Conservation (phyloP, 169 alveolate genomes). For the Theileria equi region DNA sequence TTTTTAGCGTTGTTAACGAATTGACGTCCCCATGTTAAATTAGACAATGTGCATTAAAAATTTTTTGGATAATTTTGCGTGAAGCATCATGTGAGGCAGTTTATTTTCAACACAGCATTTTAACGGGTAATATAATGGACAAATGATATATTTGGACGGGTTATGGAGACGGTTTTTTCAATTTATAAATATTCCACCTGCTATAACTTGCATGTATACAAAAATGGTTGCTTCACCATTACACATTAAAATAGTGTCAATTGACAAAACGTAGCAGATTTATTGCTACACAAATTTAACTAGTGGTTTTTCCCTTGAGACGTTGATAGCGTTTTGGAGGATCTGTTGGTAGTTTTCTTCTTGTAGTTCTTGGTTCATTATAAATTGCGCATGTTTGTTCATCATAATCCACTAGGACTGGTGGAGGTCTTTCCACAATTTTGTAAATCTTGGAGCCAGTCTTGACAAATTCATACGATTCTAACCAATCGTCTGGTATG, state of each 20-base stretch:
- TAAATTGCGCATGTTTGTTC: conserved; percentile 57
- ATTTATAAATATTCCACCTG: no score
- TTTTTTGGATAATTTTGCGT: no score
- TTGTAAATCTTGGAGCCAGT: conserved; percentile 28
- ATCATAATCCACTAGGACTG: conserved; percentile 33
- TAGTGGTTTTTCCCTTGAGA: conserved; percentile 19
- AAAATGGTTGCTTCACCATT: background rate
- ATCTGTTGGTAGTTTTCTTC: conserved; percentile 54
- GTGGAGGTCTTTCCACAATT: conserved; percentile 36
- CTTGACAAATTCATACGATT: conserved; percentile 26
- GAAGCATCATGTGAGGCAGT: no score
- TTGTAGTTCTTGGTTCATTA: conserved; percentile 30
- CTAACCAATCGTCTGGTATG: conserved; percentile 41
- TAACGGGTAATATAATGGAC: no score
- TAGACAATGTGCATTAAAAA: no score
- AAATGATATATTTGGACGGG: no score
- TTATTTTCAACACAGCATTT: no score
- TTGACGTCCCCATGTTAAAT: no score
- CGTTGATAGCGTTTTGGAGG: conserved; percentile 49
- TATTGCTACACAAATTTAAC: background rate
- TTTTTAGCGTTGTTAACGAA: no score
- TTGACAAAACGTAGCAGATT: background rate
- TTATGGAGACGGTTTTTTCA: no score
- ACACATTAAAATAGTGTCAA: background rate
- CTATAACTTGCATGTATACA: no score